phyloP scores from a whole-genome alignment of 202 grass and related monocot species.

The Schoenoplectus tabernaemontani region DNA sequence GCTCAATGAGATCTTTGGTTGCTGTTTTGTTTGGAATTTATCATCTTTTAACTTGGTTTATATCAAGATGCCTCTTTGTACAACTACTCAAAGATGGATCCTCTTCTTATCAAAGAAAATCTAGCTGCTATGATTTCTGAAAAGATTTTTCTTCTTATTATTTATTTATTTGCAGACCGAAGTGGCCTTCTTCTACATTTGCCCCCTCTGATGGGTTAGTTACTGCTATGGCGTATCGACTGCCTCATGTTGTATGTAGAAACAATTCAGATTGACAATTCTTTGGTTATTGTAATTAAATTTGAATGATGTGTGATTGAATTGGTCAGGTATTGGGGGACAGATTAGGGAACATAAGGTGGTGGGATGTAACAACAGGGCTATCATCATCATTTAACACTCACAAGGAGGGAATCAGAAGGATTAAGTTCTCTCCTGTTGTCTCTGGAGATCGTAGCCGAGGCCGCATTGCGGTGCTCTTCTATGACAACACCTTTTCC shows the following conservation, averaged over 20 bases:
- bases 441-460: conserved; percentile 77
- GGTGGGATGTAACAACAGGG: conserved; percentile 98
- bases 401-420: conserved; percentile 91
- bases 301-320: conserved; percentile 22
- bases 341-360: conserved; percentile 93
- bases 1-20: not conserved
- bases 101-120: conserved; percentile 2
- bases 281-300: conserved; percentile 20
- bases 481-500: conserved; percentile 98
- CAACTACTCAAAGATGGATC: conserved; percentile 4
- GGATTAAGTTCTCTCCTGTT: conserved; percentile 98
- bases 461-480: conserved; percentile 91
- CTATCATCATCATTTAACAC: conserved; percentile 99
- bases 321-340: conserved; percentile 88
- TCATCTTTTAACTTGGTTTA: not conserved
- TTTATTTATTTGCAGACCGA: conserved; percentile 65
- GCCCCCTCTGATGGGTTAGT: conserved; percentile 89
- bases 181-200: conserved; percentile 99
- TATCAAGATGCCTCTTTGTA: not conserved
- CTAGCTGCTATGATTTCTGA: not conserved
- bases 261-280: conserved; percentile 15
- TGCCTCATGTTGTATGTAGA: conserved; percentile 92
- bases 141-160: conserved; percentile 17
- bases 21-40: not conserved
- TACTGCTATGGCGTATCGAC: conserved; percentile 98